These are phyloP conservation scores for Kwoniella mangroviensis DNA, from an alignment of 768 basidiomycete genomes.

Conservation along the genomic window DNA sequence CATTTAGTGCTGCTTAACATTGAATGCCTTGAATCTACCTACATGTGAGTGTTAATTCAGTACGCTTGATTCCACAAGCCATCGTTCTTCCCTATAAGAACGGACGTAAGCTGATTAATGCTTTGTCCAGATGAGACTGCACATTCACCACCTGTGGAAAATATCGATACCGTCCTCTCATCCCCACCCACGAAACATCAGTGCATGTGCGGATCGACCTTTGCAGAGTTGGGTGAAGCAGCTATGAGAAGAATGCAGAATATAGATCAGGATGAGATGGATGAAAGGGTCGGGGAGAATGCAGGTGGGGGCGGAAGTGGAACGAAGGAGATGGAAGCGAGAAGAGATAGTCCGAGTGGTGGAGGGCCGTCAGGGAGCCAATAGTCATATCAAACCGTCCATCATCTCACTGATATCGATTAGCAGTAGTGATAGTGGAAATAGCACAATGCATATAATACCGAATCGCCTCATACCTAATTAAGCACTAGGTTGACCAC, in stretches of 20 bases:
- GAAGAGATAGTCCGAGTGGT: constrained; percentile 3
- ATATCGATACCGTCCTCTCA: constrained; percentile 38
- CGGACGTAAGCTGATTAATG: background rate
- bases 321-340: background rate
- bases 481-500: background rate
- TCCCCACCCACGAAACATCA: constrained; percentile 28
- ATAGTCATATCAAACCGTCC: background rate
- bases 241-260: constrained; percentile 38
- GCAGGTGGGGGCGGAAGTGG: background rate
- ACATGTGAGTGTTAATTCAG: constrained; percentile 30
- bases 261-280: constrained; percentile 32
- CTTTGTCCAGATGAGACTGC: constrained; percentile 18
- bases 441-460: background rate
- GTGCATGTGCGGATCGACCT: constrained; percentile 45
- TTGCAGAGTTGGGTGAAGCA: constrained; percentile 46
- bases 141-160: constrained; percentile 11
- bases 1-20: constrained; percentile 31
- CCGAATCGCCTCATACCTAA: background rate
- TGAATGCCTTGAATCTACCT: constrained; percentile 33
- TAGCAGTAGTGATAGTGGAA: too few relatives aligned
- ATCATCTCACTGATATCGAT: too few relatives aligned
- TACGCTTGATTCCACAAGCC: too few relatives aligned
- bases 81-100: background rate
- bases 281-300: constrained; percentile 1
- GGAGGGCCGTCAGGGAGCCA: background rate